These are phyloP conservation scores for Kodamaea jinghongensis DNA, from an alignment of 805 yeast species.

Conservation along the genomic window DNA sequence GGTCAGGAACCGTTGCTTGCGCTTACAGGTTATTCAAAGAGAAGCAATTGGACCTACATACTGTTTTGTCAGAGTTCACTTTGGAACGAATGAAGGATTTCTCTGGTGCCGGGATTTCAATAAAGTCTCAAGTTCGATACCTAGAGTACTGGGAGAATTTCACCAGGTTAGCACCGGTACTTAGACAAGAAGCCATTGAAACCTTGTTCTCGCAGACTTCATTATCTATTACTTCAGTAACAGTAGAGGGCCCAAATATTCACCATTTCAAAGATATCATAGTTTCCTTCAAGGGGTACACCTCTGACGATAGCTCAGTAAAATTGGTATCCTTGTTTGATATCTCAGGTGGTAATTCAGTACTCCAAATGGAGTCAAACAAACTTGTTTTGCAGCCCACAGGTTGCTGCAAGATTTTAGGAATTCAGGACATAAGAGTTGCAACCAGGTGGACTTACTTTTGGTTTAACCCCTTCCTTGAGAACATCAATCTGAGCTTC, in stretches of 20 bases:
- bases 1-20: conserved; percentile 76
- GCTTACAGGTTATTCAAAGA: conserved; percentile 40
- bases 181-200: not conserved
- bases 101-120: conserved; percentile 68
- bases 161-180: conserved; percentile 1
- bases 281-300: not conserved
- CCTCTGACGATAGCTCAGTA: not conserved
- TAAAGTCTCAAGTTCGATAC: conserved; percentile 65
- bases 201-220: not conserved
- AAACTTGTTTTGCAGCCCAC: not conserved
- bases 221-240: too few relatives aligned
- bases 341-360: not conserved
- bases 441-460: conserved; percentile 19
- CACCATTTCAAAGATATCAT: not conserved
- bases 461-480: conserved; percentile 34
- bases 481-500: conserved; percentile 6
- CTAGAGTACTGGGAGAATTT: conserved; percentile 50
- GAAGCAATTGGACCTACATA: too few relatives aligned
- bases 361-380: not conserved
- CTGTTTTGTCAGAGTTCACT: conserved; percentile 58
- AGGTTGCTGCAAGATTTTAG: not conserved
- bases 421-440: not conserved
- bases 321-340: not conserved
- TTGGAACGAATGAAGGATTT: conserved; percentile 52
- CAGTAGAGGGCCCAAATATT: too few relatives aligned